Evolutionary conservation across 2,329 filamentous ascomycete genomes (phyloP).

Genomic region (Fusarium sp.): DNA sequence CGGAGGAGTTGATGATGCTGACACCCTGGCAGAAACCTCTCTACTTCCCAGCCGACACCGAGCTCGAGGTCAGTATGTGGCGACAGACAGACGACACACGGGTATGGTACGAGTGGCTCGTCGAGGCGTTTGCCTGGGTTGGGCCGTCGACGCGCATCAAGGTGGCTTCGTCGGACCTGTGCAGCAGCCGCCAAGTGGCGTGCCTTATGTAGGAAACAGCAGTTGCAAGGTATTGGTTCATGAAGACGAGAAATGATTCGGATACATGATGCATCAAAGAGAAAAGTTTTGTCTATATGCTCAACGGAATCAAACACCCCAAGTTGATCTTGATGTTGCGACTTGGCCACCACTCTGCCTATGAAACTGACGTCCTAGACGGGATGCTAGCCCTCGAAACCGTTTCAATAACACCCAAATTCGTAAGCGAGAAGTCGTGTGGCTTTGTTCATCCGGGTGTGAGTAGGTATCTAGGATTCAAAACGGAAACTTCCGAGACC

Average conservation of each 20-base stretch:
- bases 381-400: too few species aligned
- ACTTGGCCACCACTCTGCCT: too few species aligned
- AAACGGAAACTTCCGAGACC: too few species aligned
- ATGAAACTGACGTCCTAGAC: too few species aligned
- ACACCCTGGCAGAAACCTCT: slow-evolving; percentile 77
- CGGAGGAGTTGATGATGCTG: not conserved
- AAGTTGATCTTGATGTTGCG: not conserved
- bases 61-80: slow-evolving; percentile 95
- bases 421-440: not conserved
- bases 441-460: too few species aligned
- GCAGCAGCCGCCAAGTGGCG: slow-evolving; percentile 78
- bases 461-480: too few species aligned
- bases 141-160: slow-evolving; percentile 75
- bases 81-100: slow-evolving; percentile 94
- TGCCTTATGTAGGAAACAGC: slow-evolving; percentile 76
- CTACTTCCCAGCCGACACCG: slow-evolving; percentile 86
- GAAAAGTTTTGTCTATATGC: slow-evolving; percentile 34
- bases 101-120: slow-evolving; percentile 99
- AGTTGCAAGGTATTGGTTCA: not conserved
- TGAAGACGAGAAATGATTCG: not conserved
- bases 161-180: slow-evolving; percentile 76
- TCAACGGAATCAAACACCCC: not conserved
- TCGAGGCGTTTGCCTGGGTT: slow-evolving; percentile 84
- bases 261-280: slow-evolving; percentile 29
- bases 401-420: too few species aligned